phyloP scores from a whole-genome alignment of 331 rosid genomes.

The Stylosanthes scabra region DNA sequence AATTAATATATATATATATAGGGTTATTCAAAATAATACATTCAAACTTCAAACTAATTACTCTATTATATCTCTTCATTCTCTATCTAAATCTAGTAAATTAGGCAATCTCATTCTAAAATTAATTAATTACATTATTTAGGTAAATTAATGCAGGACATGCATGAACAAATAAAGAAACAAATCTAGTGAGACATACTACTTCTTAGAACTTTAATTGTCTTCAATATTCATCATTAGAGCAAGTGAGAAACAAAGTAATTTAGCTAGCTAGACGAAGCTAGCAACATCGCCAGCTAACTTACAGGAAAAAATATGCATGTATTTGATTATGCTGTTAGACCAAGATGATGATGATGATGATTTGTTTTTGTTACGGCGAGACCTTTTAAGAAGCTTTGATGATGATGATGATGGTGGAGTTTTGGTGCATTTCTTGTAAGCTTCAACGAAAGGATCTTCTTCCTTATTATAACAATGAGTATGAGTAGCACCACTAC shows the following conservation, averaged over 20 bases:
- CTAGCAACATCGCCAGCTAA: conserved; percentile 5
- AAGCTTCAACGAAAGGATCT: conserved; percentile 38
- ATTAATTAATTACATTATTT: too few relatives aligned
- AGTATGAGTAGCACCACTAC: not conserved
- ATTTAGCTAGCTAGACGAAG: not conserved
- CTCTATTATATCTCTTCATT: too few relatives aligned
- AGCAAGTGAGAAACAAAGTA: not conserved
- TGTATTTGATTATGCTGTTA: conserved; percentile 17
- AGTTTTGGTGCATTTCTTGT: conserved; percentile 40
- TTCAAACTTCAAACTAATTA: too few relatives aligned
- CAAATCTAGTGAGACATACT: not conserved
- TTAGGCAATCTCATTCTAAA: too few relatives aligned
- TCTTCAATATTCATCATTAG: too few relatives aligned
- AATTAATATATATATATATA: too few relatives aligned
- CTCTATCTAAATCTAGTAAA: too few relatives aligned
- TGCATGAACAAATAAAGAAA: not conserved
- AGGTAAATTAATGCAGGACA: not conserved
- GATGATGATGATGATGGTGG: not conserved
- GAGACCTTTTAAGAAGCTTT: not conserved
- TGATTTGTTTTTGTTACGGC: not conserved
- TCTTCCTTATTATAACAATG: conserved; percentile 8
- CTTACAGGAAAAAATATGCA: conserved; percentile 32
- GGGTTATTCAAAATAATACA: too few relatives aligned
- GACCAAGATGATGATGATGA: conserved; percentile 1
- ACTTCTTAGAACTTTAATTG: not conserved